These are phyloP conservation scores for Harringtonia aguacate DNA, from an alignment of 2,329 filamentous ascomycete genomes.

Conservation along the genomic window DNA sequence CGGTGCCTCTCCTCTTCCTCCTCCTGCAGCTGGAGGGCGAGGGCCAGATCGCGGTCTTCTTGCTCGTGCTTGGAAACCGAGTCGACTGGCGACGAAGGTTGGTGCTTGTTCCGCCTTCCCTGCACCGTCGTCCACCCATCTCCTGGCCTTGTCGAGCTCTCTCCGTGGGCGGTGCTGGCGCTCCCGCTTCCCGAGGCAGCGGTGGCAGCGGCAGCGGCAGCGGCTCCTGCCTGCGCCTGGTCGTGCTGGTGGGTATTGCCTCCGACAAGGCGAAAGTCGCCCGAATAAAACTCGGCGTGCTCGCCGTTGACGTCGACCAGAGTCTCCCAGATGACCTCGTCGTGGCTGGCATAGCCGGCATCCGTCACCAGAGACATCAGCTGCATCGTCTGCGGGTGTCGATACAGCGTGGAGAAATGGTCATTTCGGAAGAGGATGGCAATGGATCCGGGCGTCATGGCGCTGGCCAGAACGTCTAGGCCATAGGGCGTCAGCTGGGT, in stretches of 20 bases:
- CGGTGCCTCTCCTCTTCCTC: slow-evolving; percentile 76
- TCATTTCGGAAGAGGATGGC: slow-evolving; percentile 95
- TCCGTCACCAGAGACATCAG: slow-evolving; percentile 85
- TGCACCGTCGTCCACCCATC: slow-evolving; percentile 47
- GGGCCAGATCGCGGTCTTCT: slow-evolving; percentile 77
- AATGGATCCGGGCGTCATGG: slow-evolving; percentile 64
- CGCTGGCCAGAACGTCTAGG: slow-evolving; percentile 60
- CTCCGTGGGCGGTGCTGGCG: background rate
- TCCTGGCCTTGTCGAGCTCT: no score
- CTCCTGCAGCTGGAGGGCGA: slow-evolving; percentile 88
- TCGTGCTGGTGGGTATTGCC: slow-evolving; percentile 26
- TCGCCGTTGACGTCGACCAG: slow-evolving; percentile 81
- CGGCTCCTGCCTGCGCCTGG: background rate
- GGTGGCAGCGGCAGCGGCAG: background rate
- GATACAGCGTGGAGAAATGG: slow-evolving; percentile 90
- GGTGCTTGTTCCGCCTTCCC: slow-evolving; percentile 17
- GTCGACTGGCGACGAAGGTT: slow-evolving; percentile 22
- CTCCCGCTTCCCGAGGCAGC: background rate
- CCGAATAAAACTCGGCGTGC: slow-evolving; percentile 73
- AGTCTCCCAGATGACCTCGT: slow-evolving; percentile 94
- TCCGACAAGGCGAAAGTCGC: slow-evolving; percentile 81
- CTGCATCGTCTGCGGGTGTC: slow-evolving; percentile 66
- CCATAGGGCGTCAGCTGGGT: slow-evolving; percentile 83
- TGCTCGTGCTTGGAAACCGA: slow-evolving; percentile 39
- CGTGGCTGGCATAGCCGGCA: slow-evolving; percentile 75